Conservation (phyloP, 345 rosid species). For the Citropsis articulata region DNA sequence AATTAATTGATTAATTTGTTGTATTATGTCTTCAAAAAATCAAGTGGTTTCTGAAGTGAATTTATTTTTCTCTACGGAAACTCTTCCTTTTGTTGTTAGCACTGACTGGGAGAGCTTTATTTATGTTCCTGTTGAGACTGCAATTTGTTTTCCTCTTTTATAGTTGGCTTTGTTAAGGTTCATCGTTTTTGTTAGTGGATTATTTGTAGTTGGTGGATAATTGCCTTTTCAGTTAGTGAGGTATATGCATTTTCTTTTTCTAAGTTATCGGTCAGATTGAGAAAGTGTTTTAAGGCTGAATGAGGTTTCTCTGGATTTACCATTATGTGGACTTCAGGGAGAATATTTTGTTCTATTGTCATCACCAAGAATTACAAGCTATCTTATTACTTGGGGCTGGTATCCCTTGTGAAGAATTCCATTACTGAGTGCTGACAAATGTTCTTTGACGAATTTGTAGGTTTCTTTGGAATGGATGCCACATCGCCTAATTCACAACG, state of each 20-base stretch:
- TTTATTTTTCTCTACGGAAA: not conserved
- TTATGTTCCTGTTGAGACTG: not conserved
- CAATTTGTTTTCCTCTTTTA: not conserved
- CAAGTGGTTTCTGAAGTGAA: not conserved
- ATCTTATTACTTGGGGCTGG: not conserved
- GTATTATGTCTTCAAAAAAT: not conserved
- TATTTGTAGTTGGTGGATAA: not conserved
- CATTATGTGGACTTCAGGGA: not conserved
- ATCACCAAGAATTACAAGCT: not conserved
- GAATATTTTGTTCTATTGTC: not conserved
- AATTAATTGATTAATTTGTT: not conserved
- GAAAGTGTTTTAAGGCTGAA: not conserved
- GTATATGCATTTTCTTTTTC: not conserved
- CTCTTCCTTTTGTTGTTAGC: not conserved
- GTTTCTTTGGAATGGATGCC: slow-evolving; percentile 46
- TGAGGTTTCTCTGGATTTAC: not conserved
- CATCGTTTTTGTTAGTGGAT: not conserved
- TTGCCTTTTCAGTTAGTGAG: not conserved
- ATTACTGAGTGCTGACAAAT: not conserved
- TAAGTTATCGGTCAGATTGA: not conserved
- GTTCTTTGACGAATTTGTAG: slow-evolving; percentile 17
- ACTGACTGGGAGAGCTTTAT: not conserved
- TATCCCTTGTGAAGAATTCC: not conserved
- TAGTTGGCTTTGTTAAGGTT: not conserved
- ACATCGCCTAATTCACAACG: slow-evolving; percentile 47